phyloP scores from a whole-genome alignment of 2,329 filamentous ascomycete genomes.

The Pseudopithomyces maydicus region DNA sequence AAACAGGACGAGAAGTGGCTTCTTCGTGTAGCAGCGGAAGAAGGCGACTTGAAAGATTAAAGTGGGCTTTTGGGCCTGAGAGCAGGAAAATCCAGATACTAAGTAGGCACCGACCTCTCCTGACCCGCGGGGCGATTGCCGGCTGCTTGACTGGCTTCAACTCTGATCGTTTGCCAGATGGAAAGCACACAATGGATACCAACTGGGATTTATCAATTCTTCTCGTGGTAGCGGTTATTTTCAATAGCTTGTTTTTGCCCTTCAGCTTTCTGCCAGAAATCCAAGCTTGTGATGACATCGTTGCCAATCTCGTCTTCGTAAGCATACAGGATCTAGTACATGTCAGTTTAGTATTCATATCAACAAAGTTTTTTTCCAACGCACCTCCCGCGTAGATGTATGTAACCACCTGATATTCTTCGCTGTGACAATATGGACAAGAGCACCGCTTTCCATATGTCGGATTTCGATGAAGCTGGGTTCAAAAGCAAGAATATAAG shows the following conservation, averaged over 20 bases:
- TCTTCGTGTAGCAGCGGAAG: background rate
- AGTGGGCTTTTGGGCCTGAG: background rate
- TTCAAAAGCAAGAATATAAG: slow-evolving; percentile 97
- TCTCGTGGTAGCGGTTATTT: slow-evolving; percentile 29
- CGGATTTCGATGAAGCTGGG: slow-evolving; percentile 96
- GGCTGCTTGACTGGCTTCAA: background rate
- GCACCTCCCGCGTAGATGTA: slow-evolving; percentile 93
- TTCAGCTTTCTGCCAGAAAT: slow-evolving; percentile 75
- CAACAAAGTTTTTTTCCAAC: slow-evolving; percentile 3
- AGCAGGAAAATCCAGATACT: no score
- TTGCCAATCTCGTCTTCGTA: slow-evolving; percentile 95
- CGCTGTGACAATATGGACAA: slow-evolving; percentile 93
- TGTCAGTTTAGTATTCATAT: slow-evolving; percentile 18
- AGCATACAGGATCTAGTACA: slow-evolving; percentile 84
- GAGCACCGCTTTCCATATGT: slow-evolving; percentile 88
- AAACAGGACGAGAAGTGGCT: background rate
- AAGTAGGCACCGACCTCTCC: background rate
- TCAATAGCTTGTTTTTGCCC: slow-evolving; percentile 34
- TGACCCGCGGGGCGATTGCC: background rate
- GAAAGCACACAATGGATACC: background rate
- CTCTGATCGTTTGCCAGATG: background rate
- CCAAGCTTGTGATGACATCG: slow-evolving; percentile 90
- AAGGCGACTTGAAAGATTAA: background rate
- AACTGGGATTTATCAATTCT: slow-evolving; percentile 22
- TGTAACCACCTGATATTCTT: slow-evolving; percentile 98